Conservation (phyloP, 1,139 yeast species). For the Yamadazyma kanchanaburiensis region DNA sequence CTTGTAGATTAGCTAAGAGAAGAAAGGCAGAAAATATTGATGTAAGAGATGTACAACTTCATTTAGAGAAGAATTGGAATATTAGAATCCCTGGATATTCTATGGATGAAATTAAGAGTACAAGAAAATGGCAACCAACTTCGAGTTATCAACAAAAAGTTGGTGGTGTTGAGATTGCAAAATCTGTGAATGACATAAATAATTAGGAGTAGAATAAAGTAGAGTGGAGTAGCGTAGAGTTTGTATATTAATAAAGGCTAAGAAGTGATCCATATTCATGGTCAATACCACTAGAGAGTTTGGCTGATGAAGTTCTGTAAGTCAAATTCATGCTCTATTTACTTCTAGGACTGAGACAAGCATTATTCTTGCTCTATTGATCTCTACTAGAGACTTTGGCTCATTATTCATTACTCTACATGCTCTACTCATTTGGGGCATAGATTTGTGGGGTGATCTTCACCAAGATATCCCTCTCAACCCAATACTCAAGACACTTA, state of each 20-base stretch:
- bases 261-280: too few relatives aligned
- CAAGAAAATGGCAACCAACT: conserved; percentile 79
- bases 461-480: conserved; percentile 42
- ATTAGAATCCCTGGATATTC: conserved; percentile 91
- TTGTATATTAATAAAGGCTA: too few relatives aligned
- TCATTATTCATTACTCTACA: not conserved
- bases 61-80: conserved; percentile 93
- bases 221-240: not conserved
- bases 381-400: not conserved
- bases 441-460: conserved; percentile 25
- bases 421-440: conserved; percentile 16
- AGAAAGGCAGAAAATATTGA: conserved; percentile 87
- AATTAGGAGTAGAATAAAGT: conserved; percentile 2
- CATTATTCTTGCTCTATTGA: not conserved
- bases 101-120: conserved; percentile 83
- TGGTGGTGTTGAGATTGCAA: conserved; percentile 25
- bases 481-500: conserved; percentile 56
- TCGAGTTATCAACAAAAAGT: conserved; percentile 66
- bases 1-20: conserved; percentile 92
- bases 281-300: too few relatives aligned
- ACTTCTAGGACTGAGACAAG: too few relatives aligned
- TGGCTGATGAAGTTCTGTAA: too few relatives aligned
- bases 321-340: too few relatives aligned
- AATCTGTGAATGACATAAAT: conserved; percentile 20
- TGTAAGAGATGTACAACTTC: conserved; percentile 85